Percentiles rank a stretch among this genome's conserved stretches.
These are phyloP conservation scores for Exophiala mesophila DNA, from an alignment of 2,329 filamentous ascomycete genomes.

Conservation along the genomic window DNA sequence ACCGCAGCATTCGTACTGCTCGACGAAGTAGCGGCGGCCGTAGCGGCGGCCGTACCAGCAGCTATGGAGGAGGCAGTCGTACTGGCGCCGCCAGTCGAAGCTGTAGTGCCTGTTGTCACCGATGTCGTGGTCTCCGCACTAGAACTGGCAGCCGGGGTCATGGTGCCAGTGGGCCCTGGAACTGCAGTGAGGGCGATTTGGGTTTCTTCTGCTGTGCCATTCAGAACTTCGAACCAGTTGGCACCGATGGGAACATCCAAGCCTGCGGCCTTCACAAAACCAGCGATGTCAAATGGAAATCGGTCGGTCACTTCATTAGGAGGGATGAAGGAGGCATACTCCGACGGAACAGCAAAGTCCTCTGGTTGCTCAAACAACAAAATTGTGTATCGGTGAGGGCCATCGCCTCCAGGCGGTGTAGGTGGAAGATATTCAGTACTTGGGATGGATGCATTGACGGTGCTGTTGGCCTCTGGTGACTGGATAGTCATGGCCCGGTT, in stretches of 20 bases:
- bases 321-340: conserved; percentile 25
- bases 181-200: background rate
- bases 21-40: background rate
- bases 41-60: background rate
- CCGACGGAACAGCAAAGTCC: conserved; percentile 27
- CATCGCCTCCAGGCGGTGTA: conserved; percentile 24
- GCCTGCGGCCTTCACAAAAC: conserved; percentile 31
- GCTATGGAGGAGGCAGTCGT: background rate
- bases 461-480: background rate
- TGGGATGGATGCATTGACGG: background rate
- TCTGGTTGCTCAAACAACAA: conserved; percentile 28
- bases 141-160: background rate
- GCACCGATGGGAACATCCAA: conserved; percentile 31
- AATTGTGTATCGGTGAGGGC: conserved; percentile 30
- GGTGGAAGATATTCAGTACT: conserved; percentile 28
- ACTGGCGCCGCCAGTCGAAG: background rate
- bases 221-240: conserved; percentile 35
- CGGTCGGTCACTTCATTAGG: conserved; percentile 26
- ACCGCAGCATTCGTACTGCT: background rate
- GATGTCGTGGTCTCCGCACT: background rate
- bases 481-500: background rate
- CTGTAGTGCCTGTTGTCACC: background rate
- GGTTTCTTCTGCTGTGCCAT: conserved; percentile 3
- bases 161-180: background rate
- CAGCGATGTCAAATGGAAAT: conserved; percentile 32